Base-by-base conservation (phyloP, 257 asterid species). In the Rauvolfia tetraphylla region DNA sequence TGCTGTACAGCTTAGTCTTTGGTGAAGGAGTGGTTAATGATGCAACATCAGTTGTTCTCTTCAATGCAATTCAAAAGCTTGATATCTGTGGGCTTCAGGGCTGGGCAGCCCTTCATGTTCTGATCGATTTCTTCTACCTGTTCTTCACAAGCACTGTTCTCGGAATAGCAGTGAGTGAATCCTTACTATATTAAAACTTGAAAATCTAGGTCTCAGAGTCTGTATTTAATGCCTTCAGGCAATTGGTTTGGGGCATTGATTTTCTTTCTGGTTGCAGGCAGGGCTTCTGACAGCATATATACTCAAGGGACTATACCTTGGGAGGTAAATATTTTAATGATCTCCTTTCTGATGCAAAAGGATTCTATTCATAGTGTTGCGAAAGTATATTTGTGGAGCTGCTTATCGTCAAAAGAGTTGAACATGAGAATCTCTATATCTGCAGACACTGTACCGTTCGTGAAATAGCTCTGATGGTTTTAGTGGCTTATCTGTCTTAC, bases 21-120 rank as follows among this genome's bases (percentile, higher is more conserved):
- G 98, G 98, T 66, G 98, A 95, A 87, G 98, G 98, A 57, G 97
- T 95, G 48, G 98, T 95, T 53, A 95, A 95, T 79, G 98, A 95
- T 85, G 98, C 98, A 39, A 91, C 98, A 46, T 88, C 98, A 62
- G 98, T 95, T 74, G 98, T 95, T 48, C 90, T 95, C 53, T 95
- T 92, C 84, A 91, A 95, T 75, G 97, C 98, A 39, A 76, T 95
- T 69, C 98, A 95, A 83, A 91, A 92, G 95, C 85, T 92, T 56
- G 93, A 95, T 75, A 91, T 91, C 48, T 68, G 75, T 80, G 85
- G 53, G 75, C 25, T 89, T 66, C 91, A 85, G 68, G 95, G 97
- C 58, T 80, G 91, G 96, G 85, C 92, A 48, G 93, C 88, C n/a
- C 68, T 79, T 72, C 80, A 74, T 33, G 78, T 92, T 66, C 68